Percentiles rank a stretch among this genome's conserved stretches.
phyloP scores from a whole-genome alignment of 2,329 filamentous ascomycete genomes.

The Camillea tinctor region DNA sequence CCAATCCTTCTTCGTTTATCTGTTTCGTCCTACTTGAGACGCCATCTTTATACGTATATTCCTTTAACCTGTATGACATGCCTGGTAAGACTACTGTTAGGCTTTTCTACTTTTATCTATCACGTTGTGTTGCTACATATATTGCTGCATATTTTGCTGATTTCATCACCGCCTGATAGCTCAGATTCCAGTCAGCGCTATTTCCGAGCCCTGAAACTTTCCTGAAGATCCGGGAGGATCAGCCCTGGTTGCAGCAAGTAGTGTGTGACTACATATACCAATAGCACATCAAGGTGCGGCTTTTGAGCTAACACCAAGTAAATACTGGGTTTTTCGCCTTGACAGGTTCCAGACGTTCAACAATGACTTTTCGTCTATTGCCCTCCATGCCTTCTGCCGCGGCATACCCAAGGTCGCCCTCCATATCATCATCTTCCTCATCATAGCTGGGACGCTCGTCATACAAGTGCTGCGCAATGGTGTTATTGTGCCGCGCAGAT shows the following conservation, averaged over 20 bases:
- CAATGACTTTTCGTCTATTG: slow-evolving; percentile 89
- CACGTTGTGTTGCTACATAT: neutral
- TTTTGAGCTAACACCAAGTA: slow-evolving; percentile 75
- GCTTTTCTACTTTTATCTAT: neutral
- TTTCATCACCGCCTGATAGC: neutral
- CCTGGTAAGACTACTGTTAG: neutral
- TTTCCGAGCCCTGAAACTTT: neutral
- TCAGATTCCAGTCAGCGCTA: neutral
- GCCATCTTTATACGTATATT: neutral
- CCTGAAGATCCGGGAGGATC: neutral
- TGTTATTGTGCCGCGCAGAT: slow-evolving; percentile 47
- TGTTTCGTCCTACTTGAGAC: neutral
- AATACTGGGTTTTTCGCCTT: slow-evolving; percentile 96
- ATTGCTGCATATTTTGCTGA: neutral
- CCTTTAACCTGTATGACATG: neutral
- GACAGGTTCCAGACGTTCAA: slow-evolving; percentile 91
- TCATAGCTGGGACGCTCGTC: slow-evolving; percentile 31
- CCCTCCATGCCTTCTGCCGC: slow-evolving; percentile 93
- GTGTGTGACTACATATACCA: neutral
- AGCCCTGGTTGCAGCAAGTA: neutral
- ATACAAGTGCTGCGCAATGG: slow-evolving; percentile 54
- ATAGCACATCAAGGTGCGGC: no score
- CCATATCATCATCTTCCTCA: slow-evolving; percentile 71
- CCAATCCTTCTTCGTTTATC: neutral
- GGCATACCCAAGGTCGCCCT: slow-evolving; percentile 91